Base-by-base conservation (phyloP, 306 rosid species). In the Cicer chorassanicum region DNA sequence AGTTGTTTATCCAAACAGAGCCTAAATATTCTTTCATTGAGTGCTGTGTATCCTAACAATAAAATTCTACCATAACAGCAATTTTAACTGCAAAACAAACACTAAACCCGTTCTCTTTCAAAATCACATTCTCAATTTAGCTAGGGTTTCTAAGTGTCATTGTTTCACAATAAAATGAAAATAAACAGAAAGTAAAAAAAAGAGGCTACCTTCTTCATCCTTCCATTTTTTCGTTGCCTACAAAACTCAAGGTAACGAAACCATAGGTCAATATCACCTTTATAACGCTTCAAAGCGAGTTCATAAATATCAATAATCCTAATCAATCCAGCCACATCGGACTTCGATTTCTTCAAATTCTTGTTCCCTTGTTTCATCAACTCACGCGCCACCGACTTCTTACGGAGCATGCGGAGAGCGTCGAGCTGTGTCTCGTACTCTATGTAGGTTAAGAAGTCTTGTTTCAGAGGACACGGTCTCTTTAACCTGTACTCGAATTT, bases 131-230 rank as follows among this genome's bases (percentile, higher is more conserved):
- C 10, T 18, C 11, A 2, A 15, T 3, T 15, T 15, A 11, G 42
- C 40, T 79, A 50, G 5, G 9, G n/a, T 2, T 72, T 72, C 42
- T 48, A 66, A 13, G 54, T 55, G 36, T 53, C 41, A 12, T 36
- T 36, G 4, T 42, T 38, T 50, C 10, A 14, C 49, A 44, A 9
- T 9, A n/a, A 44, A 44, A 9, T 50, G 9, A n/a, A 14, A 50
- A 55, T 16, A 59, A 65, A 18, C 1, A 40, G 15, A 29, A 44
- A 43, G 9, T 48, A 42, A 24, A 6, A 2, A 24, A 6, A 16
- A 5, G 1, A 43, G 2, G 9, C 19, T 73, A 90, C 97, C 96
- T 81, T 87, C 84, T 90, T 94, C 97, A 91, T 91, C 72, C 88
- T 88, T 39, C 95, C 98, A 80, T 91, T 78, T 70, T 83, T 82